Evolutionary conservation across 164 flowering plant species (phyloP), one percentile per base, ranked within the genome.

Genomic region (Sextonia rubra): DNA sequence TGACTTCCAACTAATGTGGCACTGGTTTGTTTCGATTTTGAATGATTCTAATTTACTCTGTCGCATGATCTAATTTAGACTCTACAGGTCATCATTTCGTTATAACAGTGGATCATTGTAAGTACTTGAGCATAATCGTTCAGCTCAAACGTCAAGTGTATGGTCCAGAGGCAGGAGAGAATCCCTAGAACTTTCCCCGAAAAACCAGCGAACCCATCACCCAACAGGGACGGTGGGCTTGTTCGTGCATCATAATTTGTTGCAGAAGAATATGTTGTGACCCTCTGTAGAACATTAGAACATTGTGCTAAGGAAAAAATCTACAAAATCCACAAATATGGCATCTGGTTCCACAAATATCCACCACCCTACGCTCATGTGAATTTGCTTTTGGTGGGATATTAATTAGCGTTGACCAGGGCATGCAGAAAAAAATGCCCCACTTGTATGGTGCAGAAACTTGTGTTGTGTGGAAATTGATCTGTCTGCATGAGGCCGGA

Each of bases 321-420:
- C 26, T 12, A 23, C 4, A 52, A 52, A 52, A 52, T 52, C n/a
- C n/a, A n/a, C n/a, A n/a, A n/a, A n/a, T n/a, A 18, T 68, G 30
- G 79, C 79, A 77, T 77, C 75, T 72, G 79, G 73, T 76, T 76
- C 79, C 63, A 49, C 32, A 25, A 52, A 69, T 65, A n/a, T 30
- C 58, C 25, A 14, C 14, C 27, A 7, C 61, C 49, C 64, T 47
- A 62, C 47, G 8, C 58, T 52, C 58, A 52, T 11, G 66, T 70
- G 60, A 65, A 55, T 1, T 6, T 55, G 23, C 62, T 20, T 61
- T 56, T 56, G 22, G 25, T 24, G 47, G 71, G 71, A 74, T 32
- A 32, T 5, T 32, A 32, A 32, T 32, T 32, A 32, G 37, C 37
- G 6, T 32, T 32, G 37, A 32, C 37, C 37, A 5, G 37, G 37